phyloP scores from a whole-genome alignment of 2,329 filamentous ascomycete genomes.

The Ceratocystis harringtonii region DNA sequence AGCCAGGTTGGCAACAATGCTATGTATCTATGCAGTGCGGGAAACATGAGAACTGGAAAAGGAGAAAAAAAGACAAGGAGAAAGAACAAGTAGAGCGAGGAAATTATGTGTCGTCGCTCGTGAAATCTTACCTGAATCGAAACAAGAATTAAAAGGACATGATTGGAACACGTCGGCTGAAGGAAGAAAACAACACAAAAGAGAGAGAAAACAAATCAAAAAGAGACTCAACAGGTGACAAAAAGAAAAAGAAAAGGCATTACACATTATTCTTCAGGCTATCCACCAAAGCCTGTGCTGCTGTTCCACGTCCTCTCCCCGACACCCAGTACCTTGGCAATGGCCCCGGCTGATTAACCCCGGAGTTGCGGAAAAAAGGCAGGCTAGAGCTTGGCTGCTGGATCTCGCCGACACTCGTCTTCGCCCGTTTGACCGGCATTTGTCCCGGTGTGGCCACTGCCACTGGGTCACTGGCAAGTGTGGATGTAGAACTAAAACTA shows the following conservation, averaged over 20 bases:
- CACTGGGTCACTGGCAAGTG: not conserved
- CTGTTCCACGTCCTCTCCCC: constrained; percentile 8
- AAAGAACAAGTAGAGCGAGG: not conserved
- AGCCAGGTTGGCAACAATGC: not conserved
- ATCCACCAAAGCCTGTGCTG: constrained; percentile 10
- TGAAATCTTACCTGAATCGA: constrained; percentile 3
- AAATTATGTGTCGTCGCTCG: not conserved
- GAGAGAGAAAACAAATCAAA: not conserved
- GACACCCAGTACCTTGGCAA: constrained; percentile 49
- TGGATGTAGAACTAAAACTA: constrained; percentile 6
- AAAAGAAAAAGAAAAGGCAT: not conserved
- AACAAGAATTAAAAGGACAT: not conserved
- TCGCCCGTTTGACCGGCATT: constrained; percentile 18
- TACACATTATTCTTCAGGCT: not conserved
- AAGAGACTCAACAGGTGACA: not conserved
- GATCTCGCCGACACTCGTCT: not conserved
- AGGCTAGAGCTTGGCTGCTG: constrained; percentile 12
- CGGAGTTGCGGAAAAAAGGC: constrained; percentile 40
- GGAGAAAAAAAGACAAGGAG: not conserved
- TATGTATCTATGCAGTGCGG: constrained; percentile 1
- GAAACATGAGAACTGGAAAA: not conserved
- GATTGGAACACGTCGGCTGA: not conserved
- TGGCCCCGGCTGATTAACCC: constrained; percentile 64
- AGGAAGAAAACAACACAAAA: not conserved
- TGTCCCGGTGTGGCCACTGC: constrained; percentile 2